phyloP scores from a whole-genome alignment of 225 moss, liverwort and hornwort genomes.

The Marchantia paleacea region DNA sequence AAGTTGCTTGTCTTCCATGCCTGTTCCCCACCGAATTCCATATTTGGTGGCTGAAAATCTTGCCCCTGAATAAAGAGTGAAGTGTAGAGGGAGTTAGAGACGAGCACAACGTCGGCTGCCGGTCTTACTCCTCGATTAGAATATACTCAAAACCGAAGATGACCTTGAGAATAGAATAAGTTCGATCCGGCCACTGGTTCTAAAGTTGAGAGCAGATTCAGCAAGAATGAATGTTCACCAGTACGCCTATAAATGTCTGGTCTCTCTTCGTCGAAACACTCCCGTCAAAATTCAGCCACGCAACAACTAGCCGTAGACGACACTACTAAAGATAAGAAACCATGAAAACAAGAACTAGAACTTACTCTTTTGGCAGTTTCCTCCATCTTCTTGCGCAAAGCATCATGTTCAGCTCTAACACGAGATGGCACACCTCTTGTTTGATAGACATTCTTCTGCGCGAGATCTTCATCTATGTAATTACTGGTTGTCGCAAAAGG shows the following conservation, averaged over 20 bases:
- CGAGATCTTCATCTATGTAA: slow-evolving; percentile 88
- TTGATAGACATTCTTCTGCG: slow-evolving; percentile 91
- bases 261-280: no score
- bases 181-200: no score
- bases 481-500: slow-evolving; percentile 92
- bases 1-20: slow-evolving; percentile 24
- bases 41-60: slow-evolving; percentile 35
- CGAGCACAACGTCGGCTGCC: neutral
- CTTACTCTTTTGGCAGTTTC: slow-evolving; percentile 55
- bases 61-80: slow-evolving; percentile 22
- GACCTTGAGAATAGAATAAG: no score
- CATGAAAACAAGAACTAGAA: neutral
- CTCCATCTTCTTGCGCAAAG: slow-evolving; percentile 78
- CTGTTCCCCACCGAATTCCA: slow-evolving; percentile 29
- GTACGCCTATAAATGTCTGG: no score
- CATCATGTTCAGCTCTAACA: slow-evolving; percentile 87
- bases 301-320: no score
- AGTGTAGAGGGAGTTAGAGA: neutral
- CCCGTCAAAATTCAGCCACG: no score
- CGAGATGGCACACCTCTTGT: slow-evolving; percentile 90
- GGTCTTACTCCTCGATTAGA: no score
- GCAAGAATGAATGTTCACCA: no score
- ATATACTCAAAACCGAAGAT: no score
- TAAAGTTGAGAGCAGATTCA: no score
- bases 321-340: no score